phyloP scores from a whole-genome alignment of 1,284 basidiomycete genomes.

The Irpex sp. region DNA sequence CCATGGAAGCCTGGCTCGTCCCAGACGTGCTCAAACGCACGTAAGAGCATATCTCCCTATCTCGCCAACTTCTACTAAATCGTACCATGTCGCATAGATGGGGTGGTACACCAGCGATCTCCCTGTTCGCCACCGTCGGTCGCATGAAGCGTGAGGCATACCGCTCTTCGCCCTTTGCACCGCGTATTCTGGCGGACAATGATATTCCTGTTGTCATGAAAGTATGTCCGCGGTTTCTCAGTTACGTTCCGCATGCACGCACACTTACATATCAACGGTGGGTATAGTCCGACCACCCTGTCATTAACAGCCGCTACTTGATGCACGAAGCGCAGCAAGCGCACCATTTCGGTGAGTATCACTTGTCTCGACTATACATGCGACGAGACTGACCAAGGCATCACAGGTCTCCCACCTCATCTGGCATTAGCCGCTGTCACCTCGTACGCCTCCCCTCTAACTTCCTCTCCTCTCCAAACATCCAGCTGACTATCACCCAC shows the following conservation, averaged over 20 bases:
- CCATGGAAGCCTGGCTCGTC: conserved; percentile 80
- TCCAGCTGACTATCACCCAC: too few species aligned
- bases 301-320: conserved; percentile 73
- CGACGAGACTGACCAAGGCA: background rate
- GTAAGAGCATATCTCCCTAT: conserved; percentile 31
- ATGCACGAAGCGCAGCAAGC: conserved; percentile 86
- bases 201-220: conserved; percentile 76
- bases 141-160: conserved; percentile 85
- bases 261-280: background rate
- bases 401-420: conserved; percentile 41
- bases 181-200: conserved; percentile 71
- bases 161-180: conserved; percentile 79
- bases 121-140: conserved; percentile 63
- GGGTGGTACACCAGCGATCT: conserved; percentile 58
- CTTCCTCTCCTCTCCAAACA: too few species aligned
- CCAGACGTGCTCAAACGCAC: conserved; percentile 72
- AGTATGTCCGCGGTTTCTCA: conserved; percentile 28
- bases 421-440: conserved; percentile 73
- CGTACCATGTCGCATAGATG: conserved; percentile 21
- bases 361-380: background rate
- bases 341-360: conserved; percentile 56
- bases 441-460: conserved; percentile 25
- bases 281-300: conserved; percentile 61
- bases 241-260: background rate
- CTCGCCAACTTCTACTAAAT: background rate